These are phyloP conservation scores for Linaria vulgaris DNA, from an alignment of 257 asterid species.

Conservation along the genomic window DNA sequence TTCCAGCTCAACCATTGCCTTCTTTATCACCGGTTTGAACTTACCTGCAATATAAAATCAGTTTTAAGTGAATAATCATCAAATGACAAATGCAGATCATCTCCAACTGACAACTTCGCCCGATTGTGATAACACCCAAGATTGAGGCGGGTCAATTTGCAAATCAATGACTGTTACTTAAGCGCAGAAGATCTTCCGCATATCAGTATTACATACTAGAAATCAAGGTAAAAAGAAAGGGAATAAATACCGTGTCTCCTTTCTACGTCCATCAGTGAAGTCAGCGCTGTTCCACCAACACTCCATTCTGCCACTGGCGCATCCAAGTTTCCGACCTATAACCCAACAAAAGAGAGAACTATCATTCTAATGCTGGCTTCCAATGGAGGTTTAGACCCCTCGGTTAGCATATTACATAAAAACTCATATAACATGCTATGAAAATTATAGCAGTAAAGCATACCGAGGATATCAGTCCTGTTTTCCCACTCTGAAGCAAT, in stretches of 20 bases:
- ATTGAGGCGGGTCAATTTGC: too few relatives aligned
- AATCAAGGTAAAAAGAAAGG: too few relatives aligned
- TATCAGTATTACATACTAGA: neutral
- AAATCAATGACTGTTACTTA: neutral
- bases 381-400: neutral
- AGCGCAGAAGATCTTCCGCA: neutral
- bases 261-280: slow-evolving; percentile 77
- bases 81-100: neutral
- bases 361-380: neutral
- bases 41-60: slow-evolving; percentile 44
- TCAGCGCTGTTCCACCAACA: slow-evolving; percentile 75
- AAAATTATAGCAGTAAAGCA: neutral
- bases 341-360: neutral
- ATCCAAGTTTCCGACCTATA: slow-evolving; percentile 71
- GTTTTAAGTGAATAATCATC: neutral
- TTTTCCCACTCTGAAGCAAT: slow-evolving; percentile 76
- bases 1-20: slow-evolving; percentile 82
- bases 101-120: neutral
- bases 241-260: slow-evolving; percentile 77
- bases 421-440: too few relatives aligned
- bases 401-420: too few relatives aligned
- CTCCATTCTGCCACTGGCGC: slow-evolving; percentile 80
- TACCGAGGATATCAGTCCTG: slow-evolving; percentile 75
- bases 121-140: neutral
- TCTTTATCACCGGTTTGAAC: slow-evolving; percentile 78